A percentile compares a stretch with the other conserved stretches of the same genome.
Conservation (phyloP, 768 basidiomycete genomes). For the Gymnopilus dilepis region DNA sequence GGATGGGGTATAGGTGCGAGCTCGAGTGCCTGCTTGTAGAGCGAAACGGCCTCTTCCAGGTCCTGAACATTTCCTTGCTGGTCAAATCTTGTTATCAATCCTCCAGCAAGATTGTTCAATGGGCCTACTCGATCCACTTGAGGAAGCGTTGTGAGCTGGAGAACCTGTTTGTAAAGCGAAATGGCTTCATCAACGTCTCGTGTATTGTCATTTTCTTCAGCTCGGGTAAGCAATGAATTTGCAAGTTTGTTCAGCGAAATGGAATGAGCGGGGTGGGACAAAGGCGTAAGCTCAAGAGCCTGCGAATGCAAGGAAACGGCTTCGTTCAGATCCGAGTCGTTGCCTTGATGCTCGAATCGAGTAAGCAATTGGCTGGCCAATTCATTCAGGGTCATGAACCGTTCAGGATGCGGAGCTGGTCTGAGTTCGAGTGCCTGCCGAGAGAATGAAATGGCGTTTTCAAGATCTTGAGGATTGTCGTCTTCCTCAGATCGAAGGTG, state of each 20-base stretch:
- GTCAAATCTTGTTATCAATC: constrained; percentile 2
- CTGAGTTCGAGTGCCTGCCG: not conserved
- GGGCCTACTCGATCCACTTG: not conserved
- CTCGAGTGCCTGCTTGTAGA: too few relatives aligned
- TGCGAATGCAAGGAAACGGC: too few relatives aligned
- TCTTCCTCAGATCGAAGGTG: not conserved
- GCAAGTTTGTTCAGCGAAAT: too few relatives aligned
- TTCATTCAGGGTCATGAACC: not conserved
- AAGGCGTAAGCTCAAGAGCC: too few relatives aligned
- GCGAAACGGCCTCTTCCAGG: constrained; percentile 7
- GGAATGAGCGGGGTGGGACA: too few relatives aligned
- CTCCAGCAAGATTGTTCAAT: constrained; percentile 10
- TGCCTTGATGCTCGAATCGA: not conserved
- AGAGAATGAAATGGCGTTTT: constrained; percentile 3
- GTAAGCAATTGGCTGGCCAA: not conserved
- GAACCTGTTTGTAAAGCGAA: not conserved
- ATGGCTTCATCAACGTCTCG: not conserved
- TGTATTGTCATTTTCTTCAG: too few relatives aligned
- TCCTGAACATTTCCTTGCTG: not conserved
- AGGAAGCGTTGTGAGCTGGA: not conserved
- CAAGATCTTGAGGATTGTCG: not conserved
- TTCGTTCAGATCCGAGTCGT: too few relatives aligned
- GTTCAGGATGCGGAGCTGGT: not conserved
- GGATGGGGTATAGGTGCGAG: too few relatives aligned
- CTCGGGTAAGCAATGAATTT: too few relatives aligned